Evolutionary conservation across 805 yeast species (phyloP).

Genomic region (Scheffersomyces lignosus): DNA sequence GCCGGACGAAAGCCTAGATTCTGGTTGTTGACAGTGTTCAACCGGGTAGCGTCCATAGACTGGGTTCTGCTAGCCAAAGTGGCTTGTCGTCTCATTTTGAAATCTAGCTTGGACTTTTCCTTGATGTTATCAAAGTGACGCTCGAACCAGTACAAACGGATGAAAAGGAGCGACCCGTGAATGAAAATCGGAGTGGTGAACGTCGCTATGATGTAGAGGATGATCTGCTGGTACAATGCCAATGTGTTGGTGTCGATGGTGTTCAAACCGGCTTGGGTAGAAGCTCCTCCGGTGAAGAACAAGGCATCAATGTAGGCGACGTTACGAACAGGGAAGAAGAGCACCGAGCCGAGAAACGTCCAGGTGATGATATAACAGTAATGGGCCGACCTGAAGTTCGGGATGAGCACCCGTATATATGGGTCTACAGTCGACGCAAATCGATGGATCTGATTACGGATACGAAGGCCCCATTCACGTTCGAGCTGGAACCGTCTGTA

Average conservation of each 20-base stretch:
- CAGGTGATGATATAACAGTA: conserved; percentile 65
- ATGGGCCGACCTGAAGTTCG: conserved; percentile 64
- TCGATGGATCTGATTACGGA: conserved; percentile 36
- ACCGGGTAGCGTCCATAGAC: conserved; percentile 26
- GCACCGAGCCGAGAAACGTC: conserved; percentile 66
- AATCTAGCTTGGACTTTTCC: conserved; percentile 72
- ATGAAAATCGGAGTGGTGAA: conserved; percentile 87
- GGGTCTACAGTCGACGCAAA: conserved; percentile 43
- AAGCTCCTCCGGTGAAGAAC: conserved; percentile 71
- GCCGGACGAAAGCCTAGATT: conserved; percentile 34
- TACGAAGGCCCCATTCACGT: conserved; percentile 14
- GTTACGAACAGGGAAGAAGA: conserved; percentile 75
- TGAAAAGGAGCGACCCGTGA: conserved; percentile 72
- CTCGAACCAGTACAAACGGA: conserved; percentile 88
- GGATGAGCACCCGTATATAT: conserved; percentile 39
- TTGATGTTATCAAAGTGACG: conserved; percentile 82
- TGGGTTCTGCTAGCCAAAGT: conserved; percentile 59
- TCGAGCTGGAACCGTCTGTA: conserved; percentile 4
- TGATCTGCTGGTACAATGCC: conserved; percentile 76
- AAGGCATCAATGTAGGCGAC: conserved; percentile 73
- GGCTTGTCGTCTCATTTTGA: conserved; percentile 77
- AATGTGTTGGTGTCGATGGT: conserved; percentile 68
- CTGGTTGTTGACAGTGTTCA: conserved; percentile 27
- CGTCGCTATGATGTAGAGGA: conserved; percentile 59
- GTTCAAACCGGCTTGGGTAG: conserved; percentile 91